phyloP scores from a whole-genome alignment of 2,329 filamentous ascomycete species.

The Fusarium hainanense region DNA sequence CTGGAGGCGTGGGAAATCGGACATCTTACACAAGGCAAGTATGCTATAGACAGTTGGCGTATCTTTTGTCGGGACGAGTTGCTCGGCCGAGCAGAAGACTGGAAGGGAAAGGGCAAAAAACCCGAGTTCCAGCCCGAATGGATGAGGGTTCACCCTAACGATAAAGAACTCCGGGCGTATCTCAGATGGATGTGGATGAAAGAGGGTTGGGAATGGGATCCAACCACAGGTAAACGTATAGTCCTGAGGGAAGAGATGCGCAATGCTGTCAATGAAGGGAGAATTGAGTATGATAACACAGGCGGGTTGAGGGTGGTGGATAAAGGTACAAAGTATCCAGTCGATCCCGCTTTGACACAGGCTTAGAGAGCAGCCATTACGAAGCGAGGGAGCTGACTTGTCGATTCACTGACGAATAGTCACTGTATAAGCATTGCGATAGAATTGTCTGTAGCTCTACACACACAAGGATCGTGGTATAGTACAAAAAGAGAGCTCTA shows the following conservation, averaged over 20 bases:
- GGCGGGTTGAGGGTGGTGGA: constrained; percentile 60
- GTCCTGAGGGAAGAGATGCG: constrained; percentile 65
- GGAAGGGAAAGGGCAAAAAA: constrained; percentile 68
- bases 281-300: constrained; percentile 65
- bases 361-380: neutral
- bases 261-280: constrained; percentile 66
- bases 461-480: neutral
- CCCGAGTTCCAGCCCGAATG: constrained; percentile 82
- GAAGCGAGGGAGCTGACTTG: neutral
- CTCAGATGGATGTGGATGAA: constrained; percentile 92
- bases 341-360: neutral
- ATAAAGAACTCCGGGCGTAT: constrained; percentile 91
- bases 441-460: neutral
- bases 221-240: constrained; percentile 71
- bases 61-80: constrained; percentile 90
- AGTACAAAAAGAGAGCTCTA: neutral
- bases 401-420: neutral
- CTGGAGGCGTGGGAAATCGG: constrained; percentile 81
- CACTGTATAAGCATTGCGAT: neutral
- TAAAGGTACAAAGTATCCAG: neutral
- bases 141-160: constrained; percentile 83
- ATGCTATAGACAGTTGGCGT: constrained; percentile 89
- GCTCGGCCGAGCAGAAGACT: constrained; percentile 72
- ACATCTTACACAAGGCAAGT: constrained; percentile 83
- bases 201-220: constrained; percentile 86